Evolutionary conservation across 495 filamentous ascomycete genomes (phyloP), one percentile per base, ranked within the genome.

Genomic region (Hypoxylon fragiforme): DNA sequence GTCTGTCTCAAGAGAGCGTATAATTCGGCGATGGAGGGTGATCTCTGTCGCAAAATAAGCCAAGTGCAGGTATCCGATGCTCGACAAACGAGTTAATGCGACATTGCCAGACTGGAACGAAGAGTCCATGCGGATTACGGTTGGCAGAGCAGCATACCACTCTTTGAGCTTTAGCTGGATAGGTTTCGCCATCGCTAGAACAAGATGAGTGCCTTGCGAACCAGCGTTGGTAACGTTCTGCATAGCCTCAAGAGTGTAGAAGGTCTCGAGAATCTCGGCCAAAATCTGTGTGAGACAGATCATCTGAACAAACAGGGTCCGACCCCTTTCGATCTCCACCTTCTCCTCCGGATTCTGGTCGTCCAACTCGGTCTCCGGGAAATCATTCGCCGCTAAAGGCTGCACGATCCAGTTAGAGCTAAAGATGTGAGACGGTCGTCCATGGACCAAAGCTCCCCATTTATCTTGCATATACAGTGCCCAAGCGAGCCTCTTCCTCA

Each of bases 381-480:
- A 92, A 68, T 95, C 90, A 18, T 81, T 79, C 20, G 79, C 74
- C 12, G 76, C 79, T 32, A 94, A 73, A 12, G 80, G 72, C 50
- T 82, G 81, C 7, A 95, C 91, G 15, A 85, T 89, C 90, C 90
- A 95, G 67, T 95, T 91, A 30, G 85, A 81, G 30, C 79, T 73
- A 48, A 86, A 86, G 58, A 91, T 90, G 64, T 91, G 91, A 7
- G 90, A 90, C 2, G 91, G 91, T 7, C 90, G 84, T 16, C 91
- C 90, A 60, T 91, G 84, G 18, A 91, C 83, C n/a, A 96, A 73
- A 19, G 88, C 86, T 30, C 87, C 87, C 91, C 91, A 96, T 73
- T 94, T 95, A 63, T 96, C 91, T 64, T 95, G 88, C 84, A 91
- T 89, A 64, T 90, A 96, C 52, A 96, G 73, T 2, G 89, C 91